Percentiles rank a stretch among this genome's conserved stretches.
Conservation (phyloP, 75 land plant species). For the Adiantum capillusveneris region DNA sequence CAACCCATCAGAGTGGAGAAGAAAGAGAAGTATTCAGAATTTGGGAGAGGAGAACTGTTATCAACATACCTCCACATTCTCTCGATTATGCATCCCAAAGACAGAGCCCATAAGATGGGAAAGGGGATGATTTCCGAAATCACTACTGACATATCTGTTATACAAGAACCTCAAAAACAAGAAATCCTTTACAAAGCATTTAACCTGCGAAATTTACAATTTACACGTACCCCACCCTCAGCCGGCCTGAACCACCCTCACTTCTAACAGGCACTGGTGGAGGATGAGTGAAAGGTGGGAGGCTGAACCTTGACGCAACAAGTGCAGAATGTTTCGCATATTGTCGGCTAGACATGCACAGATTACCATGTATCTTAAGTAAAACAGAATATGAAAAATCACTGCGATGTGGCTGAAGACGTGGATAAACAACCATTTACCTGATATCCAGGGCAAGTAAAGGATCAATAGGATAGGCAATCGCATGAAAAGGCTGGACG, state of each 20-base stretch:
- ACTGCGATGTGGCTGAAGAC: too few species aligned
- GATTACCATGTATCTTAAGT: too few species aligned
- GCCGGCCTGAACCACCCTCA: constrained; percentile 51
- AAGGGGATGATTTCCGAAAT: constrained; percentile 97
- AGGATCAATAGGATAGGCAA: constrained; percentile 95
- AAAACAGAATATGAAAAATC: too few species aligned
- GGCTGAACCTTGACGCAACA: constrained; percentile 74
- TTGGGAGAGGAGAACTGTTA: background rate
- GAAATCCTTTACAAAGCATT: too few species aligned
- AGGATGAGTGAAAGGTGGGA: constrained; percentile 73
- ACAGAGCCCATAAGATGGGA: constrained; percentile 99
- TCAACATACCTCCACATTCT: constrained; percentile 72
- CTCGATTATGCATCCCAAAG: constrained; percentile 90
- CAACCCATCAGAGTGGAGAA: too few species aligned
- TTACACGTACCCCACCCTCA: constrained; percentile 74
- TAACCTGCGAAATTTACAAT: background rate
- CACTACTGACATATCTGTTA: constrained; percentile 97
- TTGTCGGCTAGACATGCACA: constrained; percentile 50
- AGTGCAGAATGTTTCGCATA: constrained; percentile 91
- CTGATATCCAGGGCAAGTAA: constrained; percentile 92
- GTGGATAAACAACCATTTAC: too few species aligned
- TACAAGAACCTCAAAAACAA: too few species aligned
- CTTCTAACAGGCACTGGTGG: constrained; percentile 48
- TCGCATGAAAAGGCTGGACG: constrained; percentile 99
- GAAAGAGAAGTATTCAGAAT: too few species aligned